Percentiles rank a stretch among this genome's conserved stretches.
phyloP scores from a whole-genome alignment of 202 grass and related monocot genomes.

The Panicum hallii region DNA sequence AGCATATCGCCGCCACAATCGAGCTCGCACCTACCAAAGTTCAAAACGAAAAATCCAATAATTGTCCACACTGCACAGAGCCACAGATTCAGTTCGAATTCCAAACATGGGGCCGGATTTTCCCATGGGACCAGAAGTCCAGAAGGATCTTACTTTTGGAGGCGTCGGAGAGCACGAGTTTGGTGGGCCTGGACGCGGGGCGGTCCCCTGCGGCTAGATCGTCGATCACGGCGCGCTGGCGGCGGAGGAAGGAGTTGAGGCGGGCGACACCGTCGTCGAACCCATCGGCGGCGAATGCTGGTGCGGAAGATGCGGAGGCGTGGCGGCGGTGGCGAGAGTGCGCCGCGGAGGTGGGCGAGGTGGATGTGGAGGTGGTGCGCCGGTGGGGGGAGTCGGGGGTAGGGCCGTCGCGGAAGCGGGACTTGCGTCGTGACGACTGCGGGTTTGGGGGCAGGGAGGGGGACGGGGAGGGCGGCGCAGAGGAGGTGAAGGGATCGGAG shows the following conservation, averaged over 20 bases:
- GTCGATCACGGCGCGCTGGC: slow-evolving; percentile 54
- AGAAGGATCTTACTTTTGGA: slow-evolving; percentile 52
- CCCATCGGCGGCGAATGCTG: slow-evolving; percentile 36
- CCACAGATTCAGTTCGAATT: slow-evolving; percentile 19
- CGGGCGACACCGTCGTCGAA: slow-evolving; percentile 43
- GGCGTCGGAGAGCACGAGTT: slow-evolving; percentile 69
- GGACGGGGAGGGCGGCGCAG: slow-evolving; percentile 21
- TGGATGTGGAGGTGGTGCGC: slow-evolving; percentile 42
- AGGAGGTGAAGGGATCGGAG: slow-evolving; percentile 28
- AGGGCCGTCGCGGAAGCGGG: slow-evolving; percentile 57
- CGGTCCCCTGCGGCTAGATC: slow-evolving; percentile 41
- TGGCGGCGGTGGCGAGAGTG: slow-evolving; percentile 40
- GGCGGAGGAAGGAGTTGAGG: slow-evolving; percentile 66
- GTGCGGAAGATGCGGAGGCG: slow-evolving; percentile 21
- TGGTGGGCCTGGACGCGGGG: slow-evolving; percentile 38
- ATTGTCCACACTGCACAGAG: background rate
- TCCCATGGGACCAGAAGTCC: background rate
- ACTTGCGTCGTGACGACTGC: slow-evolving; percentile 58
- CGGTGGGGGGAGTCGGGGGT: slow-evolving; percentile 34
- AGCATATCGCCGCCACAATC: slow-evolving; percentile 69
- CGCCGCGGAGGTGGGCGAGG: slow-evolving; percentile 14
- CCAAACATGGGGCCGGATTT: background rate
- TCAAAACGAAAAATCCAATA: background rate
- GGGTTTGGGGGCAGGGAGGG: slow-evolving; percentile 56
- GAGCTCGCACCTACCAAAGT: slow-evolving; percentile 58